Percentiles rank a stretch among this genome's conserved stretches.
phyloP scores from a whole-genome alignment of 805 yeast genomes.

The Saccharomycopsis fermentans region DNA sequence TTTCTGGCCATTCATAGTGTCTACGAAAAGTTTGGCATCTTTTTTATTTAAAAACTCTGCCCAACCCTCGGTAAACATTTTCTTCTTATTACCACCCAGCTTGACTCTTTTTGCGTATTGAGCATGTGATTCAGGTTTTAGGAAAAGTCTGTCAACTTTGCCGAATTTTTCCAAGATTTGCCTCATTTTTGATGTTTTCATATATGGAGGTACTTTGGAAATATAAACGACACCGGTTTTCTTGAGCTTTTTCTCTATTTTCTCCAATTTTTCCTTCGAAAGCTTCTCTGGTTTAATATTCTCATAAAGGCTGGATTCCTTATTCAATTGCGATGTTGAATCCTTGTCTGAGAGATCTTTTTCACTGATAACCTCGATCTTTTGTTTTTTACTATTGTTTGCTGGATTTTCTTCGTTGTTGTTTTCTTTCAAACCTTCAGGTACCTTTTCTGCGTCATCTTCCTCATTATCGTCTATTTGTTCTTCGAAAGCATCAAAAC shows the following conservation, averaged over 20 bases:
- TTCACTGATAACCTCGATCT: not conserved
- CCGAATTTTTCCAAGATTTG: slow-evolving; percentile 79
- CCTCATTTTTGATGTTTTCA: slow-evolving; percentile 88
- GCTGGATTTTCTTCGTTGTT: not conserved
- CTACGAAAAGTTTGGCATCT: slow-evolving; percentile 83
- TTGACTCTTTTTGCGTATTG: slow-evolving; percentile 59
- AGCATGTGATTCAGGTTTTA: slow-evolving; percentile 74
- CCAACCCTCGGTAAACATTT: slow-evolving; percentile 92
- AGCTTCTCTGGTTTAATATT: slow-evolving; percentile 15
- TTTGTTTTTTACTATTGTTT: slow-evolving; percentile 20
- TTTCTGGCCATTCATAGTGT: slow-evolving; percentile 76
- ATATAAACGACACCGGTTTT: slow-evolving; percentile 89
- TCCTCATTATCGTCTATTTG: slow-evolving; percentile 20
- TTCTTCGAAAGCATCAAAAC: slow-evolving; percentile 11
- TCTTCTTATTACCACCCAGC: slow-evolving; percentile 87
- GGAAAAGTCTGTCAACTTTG: slow-evolving; percentile 71
- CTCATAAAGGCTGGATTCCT: slow-evolving; percentile 11
- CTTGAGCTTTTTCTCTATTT: slow-evolving; percentile 37
- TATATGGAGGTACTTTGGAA: slow-evolving; percentile 88
- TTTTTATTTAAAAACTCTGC: slow-evolving; percentile 77
- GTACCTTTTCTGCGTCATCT: slow-evolving; percentile 21
- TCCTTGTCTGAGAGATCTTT: slow-evolving; percentile 19
- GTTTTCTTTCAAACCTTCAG: not conserved
- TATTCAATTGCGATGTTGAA: slow-evolving; percentile 11
- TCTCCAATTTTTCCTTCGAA: slow-evolving; percentile 26